A percentile compares a stretch with the other conserved stretches of the same genome.
phyloP scores from a whole-genome alignment of 129 eudicot genomes.

The Heracleum sosnowskyi region DNA sequence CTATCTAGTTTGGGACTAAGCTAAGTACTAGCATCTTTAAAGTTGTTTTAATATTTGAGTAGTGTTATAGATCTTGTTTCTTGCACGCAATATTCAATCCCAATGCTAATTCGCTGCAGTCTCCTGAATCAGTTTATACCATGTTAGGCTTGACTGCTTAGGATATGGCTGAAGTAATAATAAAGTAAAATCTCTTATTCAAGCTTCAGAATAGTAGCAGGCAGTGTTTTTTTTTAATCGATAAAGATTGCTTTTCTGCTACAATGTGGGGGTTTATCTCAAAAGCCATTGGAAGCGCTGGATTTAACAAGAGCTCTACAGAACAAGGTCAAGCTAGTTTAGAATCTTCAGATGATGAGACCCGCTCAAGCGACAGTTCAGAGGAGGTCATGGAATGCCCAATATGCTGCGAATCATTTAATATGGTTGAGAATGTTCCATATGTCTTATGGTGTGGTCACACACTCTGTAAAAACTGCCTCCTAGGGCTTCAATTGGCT shows the following conservation, averaged over 20 bases:
- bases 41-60: too few species aligned
- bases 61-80: neutral
- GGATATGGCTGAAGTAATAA: neutral
- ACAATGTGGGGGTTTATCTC: slow-evolving; percentile 60
- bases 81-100: neutral
- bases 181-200: neutral
- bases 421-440: slow-evolving; percentile 74
- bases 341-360: slow-evolving; percentile 58
- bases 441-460: slow-evolving; percentile 80
- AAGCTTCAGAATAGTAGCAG: slow-evolving; percentile 7
- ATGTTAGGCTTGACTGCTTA: too few species aligned
- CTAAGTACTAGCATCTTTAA: neutral
- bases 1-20: neutral
- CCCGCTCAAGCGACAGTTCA: slow-evolving; percentile 32
- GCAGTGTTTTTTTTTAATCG: neutral
- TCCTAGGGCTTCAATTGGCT: slow-evolving; percentile 52
- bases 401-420: slow-evolving; percentile 73
- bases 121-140: neutral
- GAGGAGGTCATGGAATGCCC: slow-evolving; percentile 76
- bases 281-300: slow-evolving; percentile 27
- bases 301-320: slow-evolving; percentile 27
- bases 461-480: slow-evolving; percentile 56
- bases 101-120: neutral
- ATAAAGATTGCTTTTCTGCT: neutral
- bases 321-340: slow-evolving; percentile 15